These are phyloP conservation scores for Dictyostelium brefeldianum DNA, from an alignment of 78 protist genomes.

Conservation along the genomic window DNA sequence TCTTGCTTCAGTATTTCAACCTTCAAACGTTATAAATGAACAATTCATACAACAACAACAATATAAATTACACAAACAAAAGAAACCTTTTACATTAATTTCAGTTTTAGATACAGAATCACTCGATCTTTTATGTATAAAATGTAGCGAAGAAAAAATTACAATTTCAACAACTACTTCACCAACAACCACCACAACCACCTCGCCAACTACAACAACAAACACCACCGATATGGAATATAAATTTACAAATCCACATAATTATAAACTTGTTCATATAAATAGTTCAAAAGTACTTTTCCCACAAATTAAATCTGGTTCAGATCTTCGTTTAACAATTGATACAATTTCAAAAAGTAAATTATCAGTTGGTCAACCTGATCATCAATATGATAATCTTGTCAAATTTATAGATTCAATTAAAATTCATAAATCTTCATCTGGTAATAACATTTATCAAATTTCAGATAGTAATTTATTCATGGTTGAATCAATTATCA, in stretches of 20 bases:
- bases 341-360: conserved; percentile 39
- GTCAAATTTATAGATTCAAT: conserved; percentile 39
- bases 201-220: neutral
- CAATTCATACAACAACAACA: neutral
- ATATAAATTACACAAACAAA: conserved; percentile 37
- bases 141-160: conserved; percentile 58
- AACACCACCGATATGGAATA: conserved; percentile 18
- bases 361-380: neutral
- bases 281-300: conserved; percentile 49
- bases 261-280: conserved; percentile 35
- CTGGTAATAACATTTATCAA: conserved; percentile 34
- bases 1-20: conserved; percentile 53
- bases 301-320: conserved; percentile 51
- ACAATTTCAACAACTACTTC: neutral
- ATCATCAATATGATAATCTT: conserved; percentile 30
- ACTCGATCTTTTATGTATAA: conserved; percentile 52
- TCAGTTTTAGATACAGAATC: conserved; percentile 68
- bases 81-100: conserved; percentile 46
- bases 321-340: conserved; percentile 42
- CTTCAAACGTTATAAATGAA: conserved; percentile 39
- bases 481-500: conserved; percentile 48
- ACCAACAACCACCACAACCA: neutral
- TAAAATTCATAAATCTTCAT: conserved; percentile 35
- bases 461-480: conserved; percentile 67
- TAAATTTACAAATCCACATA: conserved; percentile 27